phyloP scores from a whole-genome alignment of 345 rosid genomes.

The Viola odorata region DNA sequence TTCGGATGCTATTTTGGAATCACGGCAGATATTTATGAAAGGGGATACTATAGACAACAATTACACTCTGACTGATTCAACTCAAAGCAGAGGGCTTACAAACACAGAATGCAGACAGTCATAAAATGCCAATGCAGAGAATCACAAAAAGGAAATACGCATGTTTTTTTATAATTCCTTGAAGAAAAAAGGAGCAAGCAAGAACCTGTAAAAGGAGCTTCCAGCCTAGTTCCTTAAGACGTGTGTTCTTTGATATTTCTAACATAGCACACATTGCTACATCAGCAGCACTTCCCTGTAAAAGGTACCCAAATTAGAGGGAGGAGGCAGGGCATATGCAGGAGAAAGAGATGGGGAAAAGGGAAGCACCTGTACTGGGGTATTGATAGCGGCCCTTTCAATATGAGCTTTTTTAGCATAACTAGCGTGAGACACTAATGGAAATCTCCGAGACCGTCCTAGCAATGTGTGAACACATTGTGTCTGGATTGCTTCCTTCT shows the following conservation, averaged over 20 bases:
- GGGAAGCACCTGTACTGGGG: conserved; percentile 79
- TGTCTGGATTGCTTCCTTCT: conserved; percentile 46
- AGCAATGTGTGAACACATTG: conserved; percentile 62
- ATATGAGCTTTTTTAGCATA: conserved; percentile 51
- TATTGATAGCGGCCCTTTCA: conserved; percentile 88
- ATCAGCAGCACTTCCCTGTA: conserved; percentile 98
- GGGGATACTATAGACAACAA: no score
- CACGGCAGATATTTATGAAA: no score
- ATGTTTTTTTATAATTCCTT: no score
- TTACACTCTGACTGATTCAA: background rate
- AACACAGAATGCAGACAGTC: no score
- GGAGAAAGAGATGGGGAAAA: background rate
- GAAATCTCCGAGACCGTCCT: conserved; percentile 78
- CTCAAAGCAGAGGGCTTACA: background rate
- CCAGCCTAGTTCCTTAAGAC: conserved; percentile 78
- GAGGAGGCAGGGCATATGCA: background rate
- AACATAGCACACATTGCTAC: conserved; percentile 98
- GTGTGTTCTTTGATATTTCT: conserved; percentile 56
- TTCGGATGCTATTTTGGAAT: no score
- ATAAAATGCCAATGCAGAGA: no score
- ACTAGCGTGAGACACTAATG: conserved; percentile 28
- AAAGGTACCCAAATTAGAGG: conserved; percentile 5
- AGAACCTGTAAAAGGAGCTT: conserved; percentile 79
- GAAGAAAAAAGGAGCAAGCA: no score
- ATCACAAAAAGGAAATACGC: no score